Evolutionary conservation across 2,329 filamentous ascomycete species (phyloP), one percentile per base, ranked within the genome.

Genomic region (Ophidiomyces ophidiicola): DNA sequence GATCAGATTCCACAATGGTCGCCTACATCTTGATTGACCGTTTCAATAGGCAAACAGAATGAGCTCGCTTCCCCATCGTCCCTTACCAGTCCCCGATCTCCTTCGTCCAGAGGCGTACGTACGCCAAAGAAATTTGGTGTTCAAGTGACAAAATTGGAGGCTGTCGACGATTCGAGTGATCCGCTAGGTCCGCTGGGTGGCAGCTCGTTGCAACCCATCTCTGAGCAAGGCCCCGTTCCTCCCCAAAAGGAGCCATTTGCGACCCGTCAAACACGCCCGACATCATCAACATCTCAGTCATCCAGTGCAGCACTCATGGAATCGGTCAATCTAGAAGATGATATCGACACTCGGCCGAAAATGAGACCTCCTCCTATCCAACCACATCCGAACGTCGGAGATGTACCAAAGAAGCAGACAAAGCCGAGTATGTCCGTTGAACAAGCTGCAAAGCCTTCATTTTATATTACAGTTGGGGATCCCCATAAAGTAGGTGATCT

Each of bases 401-500:
- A 68, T 32, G 60, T 61, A 18, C 55, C 62, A 1, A 63, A 66
- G 50, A 63, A 72, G 50, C 69, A 72, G 47, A 66, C 64, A 17
- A 72, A 77, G 54, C 86, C 87, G 12, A 94, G 87, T 56, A 76
- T 94, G 48, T 92, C 82, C 59, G 68, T 96, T 41, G 88, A 96
- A 61, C 83, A 93, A 64, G 90, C 90, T 32, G 80, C 88, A 20
- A 93, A 94, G 62, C 90, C 90, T 4, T 81, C 69, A 29, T 98
- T 96, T 61, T 69, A 83, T 35, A 96, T 98, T 53, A 78, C 73
- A 2, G 90, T 98, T 15, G 90, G 90, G 42, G 90, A 98, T 63
- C 90, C 90, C 40, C 87, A 94, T 64, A 98, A 96, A 67, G 88
- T 98, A 49, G 90, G 90, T 44, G 90, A 96, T 62, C 63, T 96